Evolutionary conservation across 306 rosid genomes (phyloP).

Genomic region (Dryas drummondii): DNA sequence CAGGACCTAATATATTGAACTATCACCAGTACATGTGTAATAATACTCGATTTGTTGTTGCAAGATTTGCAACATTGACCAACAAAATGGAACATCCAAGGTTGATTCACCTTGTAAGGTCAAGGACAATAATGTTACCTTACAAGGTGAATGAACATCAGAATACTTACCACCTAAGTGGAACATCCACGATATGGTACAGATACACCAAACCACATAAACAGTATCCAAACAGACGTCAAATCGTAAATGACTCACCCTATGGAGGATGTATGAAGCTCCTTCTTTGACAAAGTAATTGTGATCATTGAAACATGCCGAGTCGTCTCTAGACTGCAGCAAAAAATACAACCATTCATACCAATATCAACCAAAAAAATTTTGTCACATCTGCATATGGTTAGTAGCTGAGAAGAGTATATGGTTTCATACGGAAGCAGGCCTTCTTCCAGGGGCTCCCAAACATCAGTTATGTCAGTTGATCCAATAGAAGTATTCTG

Average conservation of each 20-base stretch:
- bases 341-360: conserved; percentile 26
- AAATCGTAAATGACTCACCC: conserved; percentile 51
- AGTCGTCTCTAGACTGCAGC: conserved; percentile 73
- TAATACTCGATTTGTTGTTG: not conserved
- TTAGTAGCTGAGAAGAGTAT: conserved; percentile 12
- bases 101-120: not conserved
- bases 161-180: not conserved
- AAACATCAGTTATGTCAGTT: conserved; percentile 74
- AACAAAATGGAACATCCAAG: not conserved
- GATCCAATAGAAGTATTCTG: conserved; percentile 77
- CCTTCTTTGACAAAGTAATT: conserved; percentile 67
- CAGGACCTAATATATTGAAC: not conserved
- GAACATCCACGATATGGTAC: not conserved
- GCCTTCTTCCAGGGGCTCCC: conserved; percentile 98
- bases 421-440: conserved; percentile 68
- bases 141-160: not conserved
- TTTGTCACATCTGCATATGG: conserved; percentile 1
- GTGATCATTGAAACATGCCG: conserved; percentile 91
- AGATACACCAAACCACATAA: not conserved
- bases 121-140: not conserved
- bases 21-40: not conserved
- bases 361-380: conserved; percentile 6
- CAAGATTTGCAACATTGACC: not conserved
- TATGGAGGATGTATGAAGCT: conserved; percentile 59
- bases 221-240: not conserved